Evolutionary conservation across 2,329 filamentous ascomycete species (phyloP), one percentile per base, ranked within the genome.

Genomic region (Fusarium annulatum): DNA sequence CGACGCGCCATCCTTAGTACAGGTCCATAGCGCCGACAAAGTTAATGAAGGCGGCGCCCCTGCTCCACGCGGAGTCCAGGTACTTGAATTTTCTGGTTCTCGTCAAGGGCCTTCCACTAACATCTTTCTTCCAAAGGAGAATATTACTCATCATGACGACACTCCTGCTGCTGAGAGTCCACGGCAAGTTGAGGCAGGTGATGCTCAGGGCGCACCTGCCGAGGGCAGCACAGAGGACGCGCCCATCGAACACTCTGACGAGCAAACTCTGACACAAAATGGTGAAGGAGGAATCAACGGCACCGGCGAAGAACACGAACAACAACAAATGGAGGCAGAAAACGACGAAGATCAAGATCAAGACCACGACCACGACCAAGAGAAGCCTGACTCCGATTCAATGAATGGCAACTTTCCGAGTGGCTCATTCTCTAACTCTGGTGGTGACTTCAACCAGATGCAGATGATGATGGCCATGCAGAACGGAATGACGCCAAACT

Each of bases 391-490:
- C 45, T 77, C 79, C 62, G 84, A 84, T 42, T 76, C 80, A 33
- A 83, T 81, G 78, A 86, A 85, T 73, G 85, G 86, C 67, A 78
- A 76, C 71, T 91, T 91, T 74, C 80, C 87, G 33, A 87, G 86
- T 73, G 90, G 91, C 87, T 88, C 87, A 78, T 92, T 88, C 33
- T 76, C 86, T 79, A 89, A 88, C 78, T 87, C 87, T 71, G 88
- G 88, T 71, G 88, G 88, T 65, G 91, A 92, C 77, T 91, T 93
- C 82, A 92, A 90, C 79, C 90, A 93, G 86, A 94, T 95, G 90
- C 92, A 94, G 82, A 90, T 90, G 90, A 89, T 94, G 91, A 92
- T 93, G 90, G 86, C 90, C 82, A 89, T 94, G 92, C 88, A 93
- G 83, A 88, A 92, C 78, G 89, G 89, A 75, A 91, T 91, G 88